Conservation (phyloP, 208 protist genomes). For the Leishmania arabica region DNA sequence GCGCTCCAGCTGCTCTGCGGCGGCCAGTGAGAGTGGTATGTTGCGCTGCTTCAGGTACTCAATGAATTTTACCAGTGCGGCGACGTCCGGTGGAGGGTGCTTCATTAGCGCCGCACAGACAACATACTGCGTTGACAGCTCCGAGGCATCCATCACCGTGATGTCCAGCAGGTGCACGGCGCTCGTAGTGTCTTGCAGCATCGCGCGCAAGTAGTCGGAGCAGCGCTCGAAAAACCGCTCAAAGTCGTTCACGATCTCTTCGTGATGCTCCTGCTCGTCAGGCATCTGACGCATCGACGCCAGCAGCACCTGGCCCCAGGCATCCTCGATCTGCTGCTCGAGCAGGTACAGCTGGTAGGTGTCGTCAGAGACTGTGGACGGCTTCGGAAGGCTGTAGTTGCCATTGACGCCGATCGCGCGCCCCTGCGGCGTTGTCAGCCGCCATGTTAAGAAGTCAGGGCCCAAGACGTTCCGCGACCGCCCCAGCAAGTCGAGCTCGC, state of each 20-base stretch:
- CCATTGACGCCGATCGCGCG: conserved; percentile 23
- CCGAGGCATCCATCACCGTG: conserved; percentile 23
- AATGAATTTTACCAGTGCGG: conserved; percentile 47
- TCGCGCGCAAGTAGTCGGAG: conserved; percentile 62
- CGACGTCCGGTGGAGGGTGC: conserved; percentile 38
- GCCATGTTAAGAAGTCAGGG: conserved; percentile 41
- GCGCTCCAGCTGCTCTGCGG: conserved; percentile 64
- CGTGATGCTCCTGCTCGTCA: conserved; percentile 72
- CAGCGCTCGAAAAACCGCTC: conserved; percentile 56
- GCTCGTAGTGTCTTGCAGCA: conserved; percentile 38
- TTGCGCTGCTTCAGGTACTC: conserved; percentile 43
- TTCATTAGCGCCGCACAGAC: conserved; percentile 56
- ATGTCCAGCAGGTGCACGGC: conserved; percentile 44
- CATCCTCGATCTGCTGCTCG: conserved; percentile 49
- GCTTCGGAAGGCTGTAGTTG: conserved; percentile 28
- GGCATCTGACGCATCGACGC: conserved; percentile 47
- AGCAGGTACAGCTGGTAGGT: conserved; percentile 29
- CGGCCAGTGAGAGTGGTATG: conserved; percentile 43
- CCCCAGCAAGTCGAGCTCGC: conserved; percentile 30
- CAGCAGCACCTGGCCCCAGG: conserved; percentile 66
- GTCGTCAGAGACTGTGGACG: conserved; percentile 16
- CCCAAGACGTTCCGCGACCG: conserved; percentile 40
- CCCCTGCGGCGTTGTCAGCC: conserved; percentile 30
- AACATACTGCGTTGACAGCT: conserved; percentile 46
- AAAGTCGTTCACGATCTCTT: conserved; percentile 71